These are phyloP conservation scores for Exophiala bonariae DNA, from an alignment of 2,329 filamentous ascomycete genomes.

Conservation along the genomic window DNA sequence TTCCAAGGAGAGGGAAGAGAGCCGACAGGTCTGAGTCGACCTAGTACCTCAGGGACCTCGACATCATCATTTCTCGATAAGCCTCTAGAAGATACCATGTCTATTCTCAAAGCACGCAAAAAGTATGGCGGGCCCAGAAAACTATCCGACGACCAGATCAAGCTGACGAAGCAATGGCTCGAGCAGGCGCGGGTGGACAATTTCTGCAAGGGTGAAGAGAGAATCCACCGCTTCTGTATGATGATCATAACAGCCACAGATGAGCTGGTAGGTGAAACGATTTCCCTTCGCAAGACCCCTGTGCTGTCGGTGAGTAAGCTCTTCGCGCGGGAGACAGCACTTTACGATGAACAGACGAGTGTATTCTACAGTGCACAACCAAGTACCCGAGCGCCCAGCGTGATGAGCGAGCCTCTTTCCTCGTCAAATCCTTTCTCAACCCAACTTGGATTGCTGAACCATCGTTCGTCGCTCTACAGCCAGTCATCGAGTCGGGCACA, in stretches of 20 bases:
- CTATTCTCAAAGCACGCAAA: slow-evolving; percentile 77
- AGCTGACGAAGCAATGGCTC: slow-evolving; percentile 80
- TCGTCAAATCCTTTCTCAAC: slow-evolving; percentile 31
- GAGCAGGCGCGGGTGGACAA: slow-evolving; percentile 84
- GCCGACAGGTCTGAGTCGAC: slow-evolving; percentile 35
- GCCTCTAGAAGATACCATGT: slow-evolving; percentile 80
- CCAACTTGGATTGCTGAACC: slow-evolving; percentile 31
- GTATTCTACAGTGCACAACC: slow-evolving; percentile 46
- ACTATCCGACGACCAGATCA: slow-evolving; percentile 90
- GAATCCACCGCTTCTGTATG: slow-evolving; percentile 89
- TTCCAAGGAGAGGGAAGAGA: slow-evolving; percentile 11
- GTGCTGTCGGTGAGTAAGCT: slow-evolving; percentile 91
- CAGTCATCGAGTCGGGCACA: slow-evolving; percentile 64
- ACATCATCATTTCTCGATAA: slow-evolving; percentile 68
- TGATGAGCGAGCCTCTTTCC: slow-evolving; percentile 45
- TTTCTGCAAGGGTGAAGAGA: slow-evolving; percentile 90
- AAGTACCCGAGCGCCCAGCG: slow-evolving; percentile 42
- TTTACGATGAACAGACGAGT: slow-evolving; percentile 41
- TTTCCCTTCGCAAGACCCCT: slow-evolving; percentile 71
- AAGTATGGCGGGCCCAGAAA: slow-evolving; percentile 92
- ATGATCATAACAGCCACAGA: slow-evolving; percentile 85
- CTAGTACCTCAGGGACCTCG: slow-evolving; percentile 46
- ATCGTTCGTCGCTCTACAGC: slow-evolving; percentile 63
- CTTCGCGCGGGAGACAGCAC: slow-evolving; percentile 67
- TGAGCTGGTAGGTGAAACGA: slow-evolving; percentile 79